Percentiles rank a stretch among this genome's conserved stretches.
Evolutionary conservation across 805 yeast genomes (phyloP).

Genomic region (Hanseniaspora guilliermondii): DNA sequence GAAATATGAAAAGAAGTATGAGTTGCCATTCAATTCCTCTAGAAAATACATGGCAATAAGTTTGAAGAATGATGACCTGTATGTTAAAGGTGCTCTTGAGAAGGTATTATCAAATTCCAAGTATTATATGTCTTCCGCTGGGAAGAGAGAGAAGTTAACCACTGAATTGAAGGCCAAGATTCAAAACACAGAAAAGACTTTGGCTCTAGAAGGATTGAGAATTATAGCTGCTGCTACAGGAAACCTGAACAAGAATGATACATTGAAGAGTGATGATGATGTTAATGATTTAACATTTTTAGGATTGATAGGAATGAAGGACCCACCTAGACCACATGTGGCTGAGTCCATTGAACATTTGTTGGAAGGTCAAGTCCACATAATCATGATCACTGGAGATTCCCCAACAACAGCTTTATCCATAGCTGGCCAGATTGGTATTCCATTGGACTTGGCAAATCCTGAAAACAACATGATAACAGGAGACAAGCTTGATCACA

Average conservation of each 20-base stretch:
- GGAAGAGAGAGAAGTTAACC: slow-evolving; percentile 47
- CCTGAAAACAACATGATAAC: slow-evolving; percentile 58
- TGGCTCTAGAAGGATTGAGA: slow-evolving; percentile 78
- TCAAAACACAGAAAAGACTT: slow-evolving; percentile 41
- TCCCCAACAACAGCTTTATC: slow-evolving; percentile 74
- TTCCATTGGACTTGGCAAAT: slow-evolving; percentile 46
- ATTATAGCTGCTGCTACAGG: slow-evolving; percentile 67
- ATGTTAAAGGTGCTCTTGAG: slow-evolving; percentile 87
- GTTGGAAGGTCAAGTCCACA: slow-evolving; percentile 86
- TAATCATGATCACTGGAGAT: slow-evolving; percentile 97
- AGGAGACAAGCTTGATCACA: slow-evolving; percentile 68
- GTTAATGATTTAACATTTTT: slow-evolving; percentile 59
- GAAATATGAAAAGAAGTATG: slow-evolving; percentile 42
- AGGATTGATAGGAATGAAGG: slow-evolving; percentile 91
- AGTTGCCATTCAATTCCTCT: slow-evolving; percentile 71
- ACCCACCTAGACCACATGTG: slow-evolving; percentile 91
- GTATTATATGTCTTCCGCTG: slow-evolving; percentile 45
- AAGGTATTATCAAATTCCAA: slow-evolving; percentile 49
- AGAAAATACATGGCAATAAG: slow-evolving; percentile 87
- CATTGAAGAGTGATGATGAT: slow-evolving; percentile 26
- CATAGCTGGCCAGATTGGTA: slow-evolving; percentile 82
- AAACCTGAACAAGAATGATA: slow-evolving; percentile 16
- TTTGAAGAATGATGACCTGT: slow-evolving; percentile 47
- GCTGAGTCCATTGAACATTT: slow-evolving; percentile 59
- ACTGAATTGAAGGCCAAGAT: slow-evolving; percentile 39